Percentiles rank a stretch among this genome's conserved stretches.
These are phyloP conservation scores for Fusarium torreyae DNA, from an alignment of 2,329 filamentous ascomycete genomes.

Conservation along the genomic window DNA sequence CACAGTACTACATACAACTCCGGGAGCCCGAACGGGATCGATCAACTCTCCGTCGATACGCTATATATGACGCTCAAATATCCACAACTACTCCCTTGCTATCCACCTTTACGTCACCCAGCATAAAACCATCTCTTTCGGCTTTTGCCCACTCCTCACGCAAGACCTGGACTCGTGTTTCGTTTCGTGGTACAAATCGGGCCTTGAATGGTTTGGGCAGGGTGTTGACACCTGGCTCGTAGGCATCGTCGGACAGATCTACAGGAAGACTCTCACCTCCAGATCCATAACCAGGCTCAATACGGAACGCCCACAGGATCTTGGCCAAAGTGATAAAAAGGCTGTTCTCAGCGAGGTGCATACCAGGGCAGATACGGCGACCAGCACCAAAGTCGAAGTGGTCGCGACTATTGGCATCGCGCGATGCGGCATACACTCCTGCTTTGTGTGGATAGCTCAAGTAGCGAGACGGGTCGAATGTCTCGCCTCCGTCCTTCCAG, in stretches of 20 bases:
- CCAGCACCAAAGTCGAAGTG: constrained; percentile 65
- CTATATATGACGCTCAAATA: too few species aligned
- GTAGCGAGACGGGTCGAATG: constrained; percentile 28
- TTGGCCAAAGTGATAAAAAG: constrained; percentile 31
- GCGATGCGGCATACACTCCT: constrained; percentile 45
- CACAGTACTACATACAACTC: too few species aligned
- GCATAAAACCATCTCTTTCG: constrained; percentile 7
- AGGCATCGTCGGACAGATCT: constrained; percentile 18
- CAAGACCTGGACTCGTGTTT: constrained; percentile 7
- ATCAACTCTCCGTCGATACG: too few species aligned
- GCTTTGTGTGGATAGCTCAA: constrained; percentile 21
- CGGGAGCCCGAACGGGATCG: too few species aligned
- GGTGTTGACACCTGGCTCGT: constrained; percentile 16
- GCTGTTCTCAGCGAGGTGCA: constrained; percentile 62
- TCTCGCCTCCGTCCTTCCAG: constrained; percentile 3
- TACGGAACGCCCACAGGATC: constrained; percentile 27
- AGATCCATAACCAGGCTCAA: background rate
- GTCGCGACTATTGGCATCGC: constrained; percentile 51
- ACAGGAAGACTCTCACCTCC: constrained; percentile 3
- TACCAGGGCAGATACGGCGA: constrained; percentile 64
- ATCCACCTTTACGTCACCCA: constrained; percentile 20
- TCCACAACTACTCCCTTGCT: constrained; percentile 8
- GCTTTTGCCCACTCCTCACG: constrained; percentile 17
- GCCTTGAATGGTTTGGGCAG: constrained; percentile 26
- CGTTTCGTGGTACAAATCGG: constrained; percentile 16